Percentiles rank a stretch among this genome's conserved stretches.
Evolutionary conservation across 306 rosid species (phyloP).

Genomic region (Phaseolus lunatus): DNA sequence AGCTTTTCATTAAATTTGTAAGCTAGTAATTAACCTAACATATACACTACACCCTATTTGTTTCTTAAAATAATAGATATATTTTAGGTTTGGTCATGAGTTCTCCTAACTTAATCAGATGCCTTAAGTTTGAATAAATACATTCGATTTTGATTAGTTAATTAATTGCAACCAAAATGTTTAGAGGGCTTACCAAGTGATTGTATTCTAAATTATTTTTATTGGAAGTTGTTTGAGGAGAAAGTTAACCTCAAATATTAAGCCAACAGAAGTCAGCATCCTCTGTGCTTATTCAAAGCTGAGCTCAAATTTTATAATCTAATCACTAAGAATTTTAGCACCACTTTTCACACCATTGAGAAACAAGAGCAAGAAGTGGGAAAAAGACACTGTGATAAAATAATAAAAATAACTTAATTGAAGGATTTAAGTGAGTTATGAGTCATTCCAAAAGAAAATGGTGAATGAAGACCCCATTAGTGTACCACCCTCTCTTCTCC

Average conservation of each 20-base stretch:
- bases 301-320: slow-evolving; percentile 17
- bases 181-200: background rate
- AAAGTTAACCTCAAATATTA: background rate
- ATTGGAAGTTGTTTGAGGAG: background rate
- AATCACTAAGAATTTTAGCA: background rate
- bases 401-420: background rate
- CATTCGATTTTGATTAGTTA: background rate
- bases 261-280: slow-evolving; percentile 45
- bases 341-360: background rate
- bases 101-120: background rate
- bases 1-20: slow-evolving; percentile 8
- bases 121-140: background rate
- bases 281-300: slow-evolving; percentile 19
- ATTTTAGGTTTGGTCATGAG: background rate
- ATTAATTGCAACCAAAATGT: background rate
- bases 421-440: background rate
- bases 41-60: background rate
- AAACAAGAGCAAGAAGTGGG: background rate
- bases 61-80: background rate
- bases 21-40: background rate
- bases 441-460: background rate
- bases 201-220: background rate
- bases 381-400: background rate
- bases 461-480: slow-evolving; percentile 43
- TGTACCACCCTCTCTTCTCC: slow-evolving; percentile 28